Evolutionary conservation across 2,329 filamentous ascomycete species (phyloP), one percentile per base, ranked within the genome.

Genomic region (Stachybotrys chartarum): DNA sequence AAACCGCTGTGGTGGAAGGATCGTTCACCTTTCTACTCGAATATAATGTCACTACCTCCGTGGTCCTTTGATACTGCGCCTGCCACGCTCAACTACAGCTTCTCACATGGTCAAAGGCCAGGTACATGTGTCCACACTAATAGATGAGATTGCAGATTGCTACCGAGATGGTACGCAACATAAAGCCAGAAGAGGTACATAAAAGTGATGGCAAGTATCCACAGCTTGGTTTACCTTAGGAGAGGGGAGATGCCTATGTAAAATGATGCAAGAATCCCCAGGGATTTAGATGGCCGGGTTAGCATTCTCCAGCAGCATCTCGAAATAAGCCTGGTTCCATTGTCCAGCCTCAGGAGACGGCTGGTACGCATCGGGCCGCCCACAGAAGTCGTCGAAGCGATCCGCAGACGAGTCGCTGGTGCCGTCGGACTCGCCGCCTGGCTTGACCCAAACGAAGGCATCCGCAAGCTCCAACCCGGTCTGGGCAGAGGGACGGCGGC

Each of bases 391-490:
- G 56, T 68, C 66, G 35, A 67, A 68, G 48, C 66, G 77, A 18
- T 69, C 59, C 7, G 82, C 75, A 35, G 62, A 69, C 35, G 70
- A 73, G 62, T 82, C 69, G 42, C 74, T 78, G 44, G 76, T 78
- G 59, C 75, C 76, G 59, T 79, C 76, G 47, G 73, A 88, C 66
- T 81, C 78, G 57, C 78, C 78, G 59, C 85, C 85, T 5, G 85
- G 85, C 78, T 88, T 88, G 62, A 87, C 74, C 85, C 85, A 88
- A 56, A 87, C 85, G 60, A 88, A 85, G 46, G 85, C 83, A 66
- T 88, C 86, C 39, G 80, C 74, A 17, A 85, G 72, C 1, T 70
- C 65, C 58, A 82, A 76, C 12, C 80, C 82, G 7, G 85, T 88
- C 64, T 81, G 73, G n/a, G 82, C 76, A 4, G 80, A 80, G 1